Percentiles rank a stretch among this genome's conserved stretches.
phyloP scores from a whole-genome alignment of 73 alveolate species.

The Tetrahymena borealis region DNA sequence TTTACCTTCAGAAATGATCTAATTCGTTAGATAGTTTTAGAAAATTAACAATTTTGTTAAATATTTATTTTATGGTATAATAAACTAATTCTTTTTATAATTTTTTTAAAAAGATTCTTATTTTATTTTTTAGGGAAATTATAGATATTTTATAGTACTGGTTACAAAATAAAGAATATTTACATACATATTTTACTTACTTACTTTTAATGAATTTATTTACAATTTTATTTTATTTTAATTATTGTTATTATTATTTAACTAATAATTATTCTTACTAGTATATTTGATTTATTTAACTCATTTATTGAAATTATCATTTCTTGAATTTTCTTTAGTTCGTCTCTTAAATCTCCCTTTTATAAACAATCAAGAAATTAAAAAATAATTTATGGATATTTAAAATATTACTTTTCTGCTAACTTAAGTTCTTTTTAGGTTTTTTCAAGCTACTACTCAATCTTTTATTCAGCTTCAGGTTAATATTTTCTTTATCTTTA shows the following conservation, averaged over 20 bases:
- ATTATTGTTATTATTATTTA: background rate
- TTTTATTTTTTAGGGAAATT: too few species aligned
- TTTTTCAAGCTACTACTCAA: background rate
- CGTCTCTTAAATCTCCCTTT: background rate
- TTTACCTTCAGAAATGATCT: too few species aligned
- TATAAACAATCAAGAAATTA: background rate
- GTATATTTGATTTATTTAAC: background rate
- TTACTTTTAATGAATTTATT: too few species aligned
- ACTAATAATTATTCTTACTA: background rate
- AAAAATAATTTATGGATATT: background rate
- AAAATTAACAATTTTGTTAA: too few species aligned
- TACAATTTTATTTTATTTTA: too few species aligned
- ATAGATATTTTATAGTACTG: too few species aligned
- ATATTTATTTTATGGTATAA: too few species aligned
- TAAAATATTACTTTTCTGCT: background rate
- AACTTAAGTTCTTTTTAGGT: background rate
- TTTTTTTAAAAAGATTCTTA: too few species aligned
- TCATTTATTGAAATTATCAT: background rate
- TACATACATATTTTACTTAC: too few species aligned
- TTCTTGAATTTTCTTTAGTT: background rate
- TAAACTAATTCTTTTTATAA: too few species aligned
- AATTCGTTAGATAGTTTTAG: too few species aligned
- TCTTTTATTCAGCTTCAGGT: background rate
- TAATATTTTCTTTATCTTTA: background rate
- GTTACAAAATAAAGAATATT: too few species aligned